Evolutionary conservation across 345 rosid species (phyloP), one percentile per base, ranked within the genome.

Genomic region (Hirschfeldia incana): DNA sequence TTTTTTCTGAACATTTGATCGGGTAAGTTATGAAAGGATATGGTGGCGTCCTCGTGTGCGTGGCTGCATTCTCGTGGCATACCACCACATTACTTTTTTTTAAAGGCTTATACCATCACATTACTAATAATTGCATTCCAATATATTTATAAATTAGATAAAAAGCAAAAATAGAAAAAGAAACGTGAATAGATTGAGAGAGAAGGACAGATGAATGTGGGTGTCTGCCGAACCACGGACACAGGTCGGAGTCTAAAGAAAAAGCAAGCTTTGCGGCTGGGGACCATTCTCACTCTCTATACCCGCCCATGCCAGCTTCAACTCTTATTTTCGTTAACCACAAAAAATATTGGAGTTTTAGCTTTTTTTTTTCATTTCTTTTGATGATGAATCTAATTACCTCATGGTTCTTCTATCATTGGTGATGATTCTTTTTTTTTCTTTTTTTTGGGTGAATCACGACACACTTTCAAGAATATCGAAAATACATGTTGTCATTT

Each of bases 11-110:
- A 21, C 21, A 21, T 21, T 21, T 44, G 78, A 79, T 44, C 34
- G 49, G 74, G 6, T 62, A 65, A 63, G 60, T 21, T 1, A 71
- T 63, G 76, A 69, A 60, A 82, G 70, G 76, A 76, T 76, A 55
- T 77, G 88, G 81, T 75, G 81, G 16, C 70, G 88, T 87, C 88
- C 88, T 84, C 88, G 88, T 85, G 88, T 83, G 88, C 89, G 76
- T 83, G 87, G 84, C 85, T 83, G 85, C 86, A 75, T 86, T 82
- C 88, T 83, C 80, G 70, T 74, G 74, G 74, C 74, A 63, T 67
- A 46, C 78, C 70, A 79, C 61, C 64, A 61, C 67, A 8, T 68
- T 62, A 61, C 65, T 49, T 21, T 21, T 21, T 21, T 21, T 21
- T 21, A 21, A 21, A 21, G 21, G 21, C 21, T 21, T 21, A 21